Evolutionary conservation across 2,329 filamentous ascomycete species (phyloP), one percentile per base, ranked within the genome.

Genomic region (Fusarium duplospermum): DNA sequence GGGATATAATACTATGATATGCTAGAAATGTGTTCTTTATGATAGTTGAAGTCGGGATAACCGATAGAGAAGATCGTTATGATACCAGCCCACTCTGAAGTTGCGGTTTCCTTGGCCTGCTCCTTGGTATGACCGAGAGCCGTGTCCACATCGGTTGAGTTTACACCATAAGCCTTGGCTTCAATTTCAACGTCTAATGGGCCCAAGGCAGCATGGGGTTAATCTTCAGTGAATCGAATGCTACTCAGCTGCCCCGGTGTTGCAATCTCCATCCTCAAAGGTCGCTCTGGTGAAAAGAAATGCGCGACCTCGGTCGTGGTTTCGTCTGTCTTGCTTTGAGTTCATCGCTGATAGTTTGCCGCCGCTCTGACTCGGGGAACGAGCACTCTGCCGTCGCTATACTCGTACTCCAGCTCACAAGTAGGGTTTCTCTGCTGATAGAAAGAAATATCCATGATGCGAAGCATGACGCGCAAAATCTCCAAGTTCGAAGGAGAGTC

Each of bases 341-440:
- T 18, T 36, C 35, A 40, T n/a, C 35, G 35, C 24, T 59, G 20
- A 27, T 59, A 59, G 18, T 42, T 52, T n/a, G 47, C 11, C 6
- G 47, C 47, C 1, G 24, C 9, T 1, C 47, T 52, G 1, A 74
- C 35, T 0, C 40, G 33, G 0, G 52, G 71, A 6, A 74, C 58
- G 2, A 74, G 45, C 2, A 74, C 64, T 2, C 13, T 62, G 0
- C 40, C 58, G 6, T 72, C 57, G 0, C 20, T 42, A 35, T 74
- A 74, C 24, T 72, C 61, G 10, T 72, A 74, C 14, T 66, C 71
- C 6, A 66, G 20, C 16, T 74, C 71, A 0, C 47, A 72, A 0
- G 35, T 54, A 1, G 52, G 24, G 4, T 54, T 52, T 7, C 71
- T 47, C 3, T 66, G 58, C 0, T 74, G 61, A 1, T 74, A 27